Evolutionary conservation across 2,329 filamentous ascomycete species (phyloP).

Genomic region (Penicillium sp.): DNA sequence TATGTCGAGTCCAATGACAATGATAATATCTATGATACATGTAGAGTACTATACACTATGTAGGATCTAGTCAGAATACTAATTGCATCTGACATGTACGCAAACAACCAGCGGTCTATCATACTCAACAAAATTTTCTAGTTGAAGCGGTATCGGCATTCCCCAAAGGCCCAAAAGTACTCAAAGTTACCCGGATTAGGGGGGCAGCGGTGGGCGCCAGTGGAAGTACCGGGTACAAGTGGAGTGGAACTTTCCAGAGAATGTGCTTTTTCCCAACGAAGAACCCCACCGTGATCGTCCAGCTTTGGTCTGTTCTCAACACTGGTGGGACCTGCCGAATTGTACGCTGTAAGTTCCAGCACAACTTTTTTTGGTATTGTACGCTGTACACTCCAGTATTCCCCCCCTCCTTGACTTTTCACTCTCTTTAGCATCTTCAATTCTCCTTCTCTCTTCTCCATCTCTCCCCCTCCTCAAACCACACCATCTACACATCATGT

Average conservation of each 20-base stretch:
- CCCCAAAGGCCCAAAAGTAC: too few species aligned
- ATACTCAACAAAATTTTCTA: conserved; percentile 11
- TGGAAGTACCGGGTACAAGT: conserved; percentile 5
- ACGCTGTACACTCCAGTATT: conserved; percentile 24
- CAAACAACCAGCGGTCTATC: background rate
- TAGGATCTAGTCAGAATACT: too few species aligned
- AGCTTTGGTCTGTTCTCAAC: conserved; percentile 17
- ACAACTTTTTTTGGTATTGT: conserved; percentile 25
- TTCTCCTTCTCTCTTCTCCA: conserved; percentile 24
- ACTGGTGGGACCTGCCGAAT: conserved; percentile 23
- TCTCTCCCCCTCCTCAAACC: conserved; percentile 6
- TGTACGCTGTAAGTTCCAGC: conserved; percentile 32
- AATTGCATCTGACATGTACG: background rate
- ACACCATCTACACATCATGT: conserved; percentile 61
- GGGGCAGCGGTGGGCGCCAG: background rate
- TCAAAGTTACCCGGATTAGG: background rate
- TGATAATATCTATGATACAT: too few species aligned
- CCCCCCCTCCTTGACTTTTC: conserved; percentile 15
- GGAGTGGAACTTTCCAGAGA: background rate
- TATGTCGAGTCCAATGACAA: too few species aligned
- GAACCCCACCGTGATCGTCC: conserved; percentile 11
- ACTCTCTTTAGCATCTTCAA: conserved; percentile 20
- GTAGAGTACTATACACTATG: too few species aligned
- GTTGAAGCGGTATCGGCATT: background rate
- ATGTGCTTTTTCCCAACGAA: conserved; percentile 13